Evolutionary conservation across 768 basidiomycete species (phyloP), one percentile per base, ranked within the genome.

Genomic region (Kwoniella shandongensis): DNA sequence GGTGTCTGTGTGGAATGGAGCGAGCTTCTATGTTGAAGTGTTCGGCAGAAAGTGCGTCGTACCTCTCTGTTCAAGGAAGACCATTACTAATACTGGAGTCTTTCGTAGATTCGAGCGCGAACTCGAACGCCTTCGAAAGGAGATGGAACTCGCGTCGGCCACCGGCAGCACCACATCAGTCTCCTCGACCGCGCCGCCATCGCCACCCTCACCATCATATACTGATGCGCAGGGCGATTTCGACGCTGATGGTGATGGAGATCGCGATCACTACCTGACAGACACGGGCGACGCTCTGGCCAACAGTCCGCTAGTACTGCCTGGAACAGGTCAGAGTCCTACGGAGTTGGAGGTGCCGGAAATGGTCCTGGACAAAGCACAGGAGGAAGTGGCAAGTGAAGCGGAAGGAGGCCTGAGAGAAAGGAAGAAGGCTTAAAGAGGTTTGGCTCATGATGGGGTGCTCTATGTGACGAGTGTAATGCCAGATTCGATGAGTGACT

Each of bases 1-100:
- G 15, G 89, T 91, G 42, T 88, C 88, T 57, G 91, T 88, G 0
- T 98, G 92, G 92, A 98, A 97, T 72, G 93, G 93, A 10, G 91
- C 73, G 13, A 60, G 54, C 15, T 96, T 86, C 80, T 96, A 96
- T 75, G 92, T 96, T 51, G 92, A 96, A 54, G 92, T 96, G 18
- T 96, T 94, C 72, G 92, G 92, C 26, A 85, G 92, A 78, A 94
- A 96, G 92, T 93, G 62, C 65, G 89, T 83, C 51, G 54, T 44
- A 17, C 29, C 26, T 13, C 44, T 25, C 45, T 29, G n/a, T n/a
- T n/a, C n/a, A n/a, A n/a, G n/a, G n/a, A n/a, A n/a, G n/a, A n/a
- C 40, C 6, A 39, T 12, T 45, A 27, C 51, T n/a, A 23, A 11
- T 27, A 42, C 27, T 46, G 13, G 7, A 6, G 4, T 17, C 20